phyloP scores from a whole-genome alignment of 2,329 filamentous ascomycete species.

The Aspergillus udagawae region DNA sequence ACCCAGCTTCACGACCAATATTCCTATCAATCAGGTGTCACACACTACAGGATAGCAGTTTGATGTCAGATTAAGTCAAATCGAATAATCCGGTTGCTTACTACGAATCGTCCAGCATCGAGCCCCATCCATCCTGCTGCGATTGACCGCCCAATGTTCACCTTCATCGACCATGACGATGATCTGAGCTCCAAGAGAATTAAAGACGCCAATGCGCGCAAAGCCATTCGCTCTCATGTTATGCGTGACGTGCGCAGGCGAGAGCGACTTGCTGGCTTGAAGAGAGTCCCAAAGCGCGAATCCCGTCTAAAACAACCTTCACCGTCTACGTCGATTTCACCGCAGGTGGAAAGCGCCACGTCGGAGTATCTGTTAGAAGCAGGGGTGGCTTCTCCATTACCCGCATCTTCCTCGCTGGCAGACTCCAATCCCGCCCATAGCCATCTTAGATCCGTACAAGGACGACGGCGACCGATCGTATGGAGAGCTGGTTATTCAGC shows the following conservation, averaged over 20 bases:
- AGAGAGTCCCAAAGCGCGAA: conserved; percentile 31
- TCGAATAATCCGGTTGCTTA: not conserved
- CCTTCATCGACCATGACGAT: conserved; percentile 41
- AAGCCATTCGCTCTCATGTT: conserved; percentile 41
- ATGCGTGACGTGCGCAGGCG: conserved; percentile 41
- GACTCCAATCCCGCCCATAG: not conserved
- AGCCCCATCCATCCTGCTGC: conserved; percentile 15
- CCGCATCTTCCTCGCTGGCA: conserved; percentile 3
- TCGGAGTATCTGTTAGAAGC: conserved; percentile 13
- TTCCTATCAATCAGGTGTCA: not conserved
- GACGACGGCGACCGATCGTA: conserved; percentile 12
- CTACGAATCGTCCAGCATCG: not conserved
- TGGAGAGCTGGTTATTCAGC: conserved; percentile 17
- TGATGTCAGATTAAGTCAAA: not conserved
- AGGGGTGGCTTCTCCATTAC: conserved; percentile 12
- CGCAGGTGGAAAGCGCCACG: conserved; percentile 3
- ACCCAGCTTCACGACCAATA: not conserved
- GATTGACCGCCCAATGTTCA: conserved; percentile 32
- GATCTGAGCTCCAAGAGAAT: conserved; percentile 37
- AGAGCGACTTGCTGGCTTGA: conserved; percentile 37
- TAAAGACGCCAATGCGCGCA: conserved; percentile 36
- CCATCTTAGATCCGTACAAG: conserved; percentile 5
- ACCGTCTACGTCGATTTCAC: conserved; percentile 7
- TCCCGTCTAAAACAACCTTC: conserved; percentile 8
- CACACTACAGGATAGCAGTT: not conserved